Conservation (phyloP, 75 land plant genomes). For the Isoetes taiwanensis region DNA sequence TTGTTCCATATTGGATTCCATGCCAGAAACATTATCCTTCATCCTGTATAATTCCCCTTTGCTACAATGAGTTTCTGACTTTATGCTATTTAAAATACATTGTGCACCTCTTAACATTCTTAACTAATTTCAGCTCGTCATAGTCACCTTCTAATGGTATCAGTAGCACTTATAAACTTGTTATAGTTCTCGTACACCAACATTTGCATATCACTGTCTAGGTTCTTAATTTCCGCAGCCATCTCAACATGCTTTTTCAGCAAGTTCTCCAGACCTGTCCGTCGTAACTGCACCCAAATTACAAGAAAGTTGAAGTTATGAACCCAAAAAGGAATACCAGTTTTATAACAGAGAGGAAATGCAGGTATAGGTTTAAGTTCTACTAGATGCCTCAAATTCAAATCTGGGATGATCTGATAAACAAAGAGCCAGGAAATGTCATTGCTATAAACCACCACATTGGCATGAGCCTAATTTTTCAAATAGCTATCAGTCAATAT, state of each 20-base stretch:
- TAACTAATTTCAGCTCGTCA: no score
- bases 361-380: no score
- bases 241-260: constrained; percentile 89
- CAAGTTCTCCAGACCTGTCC: constrained; percentile 62
- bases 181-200: constrained; percentile 96
- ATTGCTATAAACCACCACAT: no score
- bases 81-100: background rate
- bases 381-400: no score
- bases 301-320: no score
- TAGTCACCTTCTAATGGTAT: constrained; percentile 74
- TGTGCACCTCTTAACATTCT: background rate
- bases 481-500: no score
- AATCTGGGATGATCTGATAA: constrained; percentile 1
- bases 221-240: constrained; percentile 97
- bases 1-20: constrained; percentile 93
- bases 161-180: constrained; percentile 98
- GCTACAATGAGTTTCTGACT: background rate
- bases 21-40: constrained; percentile 87
- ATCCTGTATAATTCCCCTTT: constrained; percentile 40
- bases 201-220: constrained; percentile 95
- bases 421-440: no score
- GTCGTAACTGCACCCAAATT: constrained; percentile 40
- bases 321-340: no score
- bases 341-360: no score
- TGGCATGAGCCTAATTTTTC: no score